Conservation (phyloP, 2,329 filamentous ascomycete genomes). For the Trichoderma simmonsii region DNA sequence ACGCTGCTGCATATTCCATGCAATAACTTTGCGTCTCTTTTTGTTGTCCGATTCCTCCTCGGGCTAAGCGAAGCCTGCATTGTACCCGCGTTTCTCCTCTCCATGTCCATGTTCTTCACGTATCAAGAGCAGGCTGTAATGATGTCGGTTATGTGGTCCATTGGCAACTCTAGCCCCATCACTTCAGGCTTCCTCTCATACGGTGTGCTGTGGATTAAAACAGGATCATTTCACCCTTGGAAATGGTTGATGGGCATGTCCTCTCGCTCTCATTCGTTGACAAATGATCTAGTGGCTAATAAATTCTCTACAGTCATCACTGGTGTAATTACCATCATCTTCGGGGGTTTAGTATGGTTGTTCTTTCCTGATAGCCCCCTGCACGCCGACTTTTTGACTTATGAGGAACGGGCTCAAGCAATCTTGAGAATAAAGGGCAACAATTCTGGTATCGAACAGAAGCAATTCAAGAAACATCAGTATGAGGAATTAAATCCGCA, state of each 20-base stretch:
- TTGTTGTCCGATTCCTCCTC: constrained; percentile 30
- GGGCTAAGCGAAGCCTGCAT: constrained; percentile 29
- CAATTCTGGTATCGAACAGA: constrained; percentile 35
- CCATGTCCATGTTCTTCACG: constrained; percentile 36
- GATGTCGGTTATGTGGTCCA: constrained; percentile 40
- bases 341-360: constrained; percentile 21
- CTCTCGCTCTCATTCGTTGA: not conserved
- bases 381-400: constrained; percentile 24
- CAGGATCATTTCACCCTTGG: constrained; percentile 36
- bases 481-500: not conserved
- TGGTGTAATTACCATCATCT: constrained; percentile 21
- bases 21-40: constrained; percentile 27
- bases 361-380: constrained; percentile 17
- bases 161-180: constrained; percentile 34
- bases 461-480: constrained; percentile 33
- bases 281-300: not conserved
- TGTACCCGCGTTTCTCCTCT: constrained; percentile 25
- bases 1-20: constrained; percentile 31
- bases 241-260: constrained; percentile 37
- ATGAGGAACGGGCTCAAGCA: constrained; percentile 29
- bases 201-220: constrained; percentile 33
- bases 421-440: constrained; percentile 31
- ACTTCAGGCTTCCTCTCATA: constrained; percentile 33
- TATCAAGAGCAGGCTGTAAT: constrained; percentile 34
- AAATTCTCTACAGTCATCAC: constrained; percentile 20